A percentile compares a stretch with the other conserved stretches of the same genome.
These are phyloP conservation scores for Cymodocea nodosa DNA, from an alignment of 116 monocot genomes.

Conservation along the genomic window DNA sequence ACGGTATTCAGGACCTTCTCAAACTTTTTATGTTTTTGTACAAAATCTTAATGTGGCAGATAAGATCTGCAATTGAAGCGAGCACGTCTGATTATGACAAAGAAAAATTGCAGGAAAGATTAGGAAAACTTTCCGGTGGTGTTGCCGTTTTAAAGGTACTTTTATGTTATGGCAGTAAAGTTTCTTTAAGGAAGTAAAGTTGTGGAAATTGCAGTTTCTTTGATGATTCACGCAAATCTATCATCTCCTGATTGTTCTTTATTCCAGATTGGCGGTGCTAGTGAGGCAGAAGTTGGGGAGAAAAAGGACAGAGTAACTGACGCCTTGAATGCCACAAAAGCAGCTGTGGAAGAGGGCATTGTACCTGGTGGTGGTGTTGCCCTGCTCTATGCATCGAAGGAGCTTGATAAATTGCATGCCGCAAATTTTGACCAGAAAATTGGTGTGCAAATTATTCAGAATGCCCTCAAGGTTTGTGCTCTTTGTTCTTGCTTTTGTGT, in stretches of 20 bases:
- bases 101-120: conserved; percentile 81
- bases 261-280: conserved; percentile 86
- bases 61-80: conserved; percentile 67
- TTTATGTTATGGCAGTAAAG: not conserved
- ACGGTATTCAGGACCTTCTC: no score
- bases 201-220: no score
- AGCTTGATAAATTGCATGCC: conserved; percentile 53
- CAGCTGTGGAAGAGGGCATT: conserved; percentile 97
- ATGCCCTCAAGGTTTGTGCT: conserved; percentile 56
- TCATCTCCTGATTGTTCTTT: not conserved
- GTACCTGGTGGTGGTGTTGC: conserved; percentile 94
- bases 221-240: no score
- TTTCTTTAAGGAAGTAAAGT: no score
- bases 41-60: conserved; percentile 20
- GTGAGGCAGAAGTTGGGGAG: conserved; percentile 93
- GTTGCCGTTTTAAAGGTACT: conserved; percentile 89
- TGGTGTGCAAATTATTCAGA: conserved; percentile 90
- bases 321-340: conserved; percentile 95
- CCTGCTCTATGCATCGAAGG: conserved; percentile 71
- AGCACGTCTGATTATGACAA: conserved; percentile 87
- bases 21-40: no score
- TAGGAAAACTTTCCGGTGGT: conserved; percentile 91
- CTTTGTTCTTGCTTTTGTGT: not conserved
- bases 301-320: conserved; percentile 95
- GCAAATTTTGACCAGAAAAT: conserved; percentile 92